Base-by-base conservation (phyloP, 495 filamentous ascomycete species). In the Saxophila tyrrhenica region DNA sequence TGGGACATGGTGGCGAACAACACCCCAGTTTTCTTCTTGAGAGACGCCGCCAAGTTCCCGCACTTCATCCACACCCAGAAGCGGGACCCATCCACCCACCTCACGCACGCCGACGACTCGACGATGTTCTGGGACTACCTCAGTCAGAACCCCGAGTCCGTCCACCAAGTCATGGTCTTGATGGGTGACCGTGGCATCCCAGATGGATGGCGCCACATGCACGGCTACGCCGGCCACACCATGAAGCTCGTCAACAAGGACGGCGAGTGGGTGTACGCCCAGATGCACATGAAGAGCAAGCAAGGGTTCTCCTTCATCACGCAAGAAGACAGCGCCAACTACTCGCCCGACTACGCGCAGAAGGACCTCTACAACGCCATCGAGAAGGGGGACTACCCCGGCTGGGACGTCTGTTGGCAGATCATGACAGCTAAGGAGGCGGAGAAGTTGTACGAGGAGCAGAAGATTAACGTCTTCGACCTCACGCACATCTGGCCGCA, bases 1-100 rank as follows among this genome's bases (percentile, higher is more conserved):
- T 72, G 68, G 66, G 69, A 70, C 58, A 73, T 83, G 52, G 81
- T 84, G 45, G 76, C 75, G 50, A 84, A 84, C 64, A 75, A 83
- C 61, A 81, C 83, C 25, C 81, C 80, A 17, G 77, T 81, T 41
- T 83, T 84, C 72, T 85, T 72, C 64, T 50, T 72, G 55, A 58
- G 69, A 32, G 69, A 72, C 53, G 65, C 69, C 16, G 69, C 69
- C 54, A 70, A 71, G 57, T 71, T 71, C 60, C 69, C 69, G n/a
- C 68, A 72, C 60, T 72, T 72, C 64, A 72, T 72, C 50, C 69
- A 72, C 62, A 72, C 69, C 23, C 69, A 72, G 67, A 72, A 72
- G 63, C 69, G 69, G 52, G 38, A 72, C 57, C 68, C 69, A 1
- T 50, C 61, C 19, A 72, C 64, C 16, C 62, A 72, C 56, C 52